Evolutionary conservation across 768 basidiomycete genomes (phyloP), one percentile per base, ranked within the genome.

Genomic region (Psilocybe subaeruginosa): DNA sequence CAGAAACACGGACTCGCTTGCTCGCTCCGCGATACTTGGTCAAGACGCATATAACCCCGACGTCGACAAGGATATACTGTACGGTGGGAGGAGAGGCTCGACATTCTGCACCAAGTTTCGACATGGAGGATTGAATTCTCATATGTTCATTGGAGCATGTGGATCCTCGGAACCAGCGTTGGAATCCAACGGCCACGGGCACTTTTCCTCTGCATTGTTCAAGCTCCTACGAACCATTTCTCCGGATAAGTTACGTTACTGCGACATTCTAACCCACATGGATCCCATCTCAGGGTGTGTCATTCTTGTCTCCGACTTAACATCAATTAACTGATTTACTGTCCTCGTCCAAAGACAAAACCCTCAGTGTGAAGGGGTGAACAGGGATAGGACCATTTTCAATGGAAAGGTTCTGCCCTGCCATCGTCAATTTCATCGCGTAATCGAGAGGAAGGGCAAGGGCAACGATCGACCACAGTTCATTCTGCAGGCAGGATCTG

Each of bases 121-220:
- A 8, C 50, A 56, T 19, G 46, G 35, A 1, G 61, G 59, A 1
- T 19, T 62, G 3, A 9, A 30, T 8, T 66, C 64, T 23, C 64
- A 66, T 35, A 60, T 47, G 14, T 59, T 63, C 3, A 58, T 66
- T n/a, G 41, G 58, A 8, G 64, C 64, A 12, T 66, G 64, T 27
- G 35, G 61, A 4, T 45, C 58, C n/a, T 8, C 29, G 11, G 58
- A 65, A 54, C n/a, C 12, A 11, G 64, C 58, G 3, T 45, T 16
- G 9, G 64, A 65, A 23, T 33, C 27, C 37, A 33, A 43, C 3
- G 55, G 49, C n/a, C 37, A 30, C 45, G 64, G 64, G 8, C 43
- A 43, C 4, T 65, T 65, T 50, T 59, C 64, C 3, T 33, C 27
- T 19, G 57, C 64, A 17, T 41, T 65, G 23, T 50, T 59, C 4